Evolutionary conservation across 2,329 filamentous ascomycete species (phyloP).

Genomic region (Aspergillus sclerotialis): DNA sequence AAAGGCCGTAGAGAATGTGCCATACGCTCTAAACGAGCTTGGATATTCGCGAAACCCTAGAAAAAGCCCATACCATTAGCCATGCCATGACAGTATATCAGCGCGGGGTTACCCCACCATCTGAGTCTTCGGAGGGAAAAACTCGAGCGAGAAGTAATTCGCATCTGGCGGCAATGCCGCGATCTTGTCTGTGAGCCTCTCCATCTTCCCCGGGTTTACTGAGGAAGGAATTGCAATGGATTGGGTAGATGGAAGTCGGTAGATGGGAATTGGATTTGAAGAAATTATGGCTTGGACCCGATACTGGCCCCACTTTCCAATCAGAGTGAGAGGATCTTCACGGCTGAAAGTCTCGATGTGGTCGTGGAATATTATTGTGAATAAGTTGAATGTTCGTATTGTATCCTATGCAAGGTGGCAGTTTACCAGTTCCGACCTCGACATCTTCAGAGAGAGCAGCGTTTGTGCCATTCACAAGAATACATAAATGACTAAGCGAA

Average conservation of each 20-base stretch:
- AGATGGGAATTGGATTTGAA: background rate
- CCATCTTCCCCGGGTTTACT: conserved; percentile 45
- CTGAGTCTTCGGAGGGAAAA: conserved; percentile 95
- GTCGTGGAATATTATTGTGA: too few species aligned
- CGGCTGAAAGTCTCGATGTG: too few species aligned
- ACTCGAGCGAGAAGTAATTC: conserved; percentile 93
- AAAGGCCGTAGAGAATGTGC: conserved; percentile 80
- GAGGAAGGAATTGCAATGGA: too few species aligned
- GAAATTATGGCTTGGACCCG: too few species aligned
- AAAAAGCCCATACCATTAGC: conserved; percentile 16
- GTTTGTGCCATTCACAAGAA: too few species aligned
- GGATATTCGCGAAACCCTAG: conserved; percentile 82
- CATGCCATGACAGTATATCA: conserved; percentile 3
- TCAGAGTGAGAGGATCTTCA: too few species aligned
- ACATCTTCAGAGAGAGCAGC: too few species aligned
- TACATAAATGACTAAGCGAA: too few species aligned
- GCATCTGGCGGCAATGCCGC: conserved; percentile 74
- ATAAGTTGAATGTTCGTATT: too few species aligned
- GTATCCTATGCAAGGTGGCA: too few species aligned
- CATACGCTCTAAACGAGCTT: conserved; percentile 91
- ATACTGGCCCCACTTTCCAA: too few species aligned
- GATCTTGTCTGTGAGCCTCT: conserved; percentile 93
- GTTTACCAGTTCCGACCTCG: too few species aligned
- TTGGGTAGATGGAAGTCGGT: background rate
- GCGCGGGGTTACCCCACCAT: conserved; percentile 52